A percentile compares a stretch with the other conserved stretches of the same genome.
These are phyloP conservation scores for Fraxinus floribunda DNA, from an alignment of 305 asterid genomes.

Conservation along the genomic window DNA sequence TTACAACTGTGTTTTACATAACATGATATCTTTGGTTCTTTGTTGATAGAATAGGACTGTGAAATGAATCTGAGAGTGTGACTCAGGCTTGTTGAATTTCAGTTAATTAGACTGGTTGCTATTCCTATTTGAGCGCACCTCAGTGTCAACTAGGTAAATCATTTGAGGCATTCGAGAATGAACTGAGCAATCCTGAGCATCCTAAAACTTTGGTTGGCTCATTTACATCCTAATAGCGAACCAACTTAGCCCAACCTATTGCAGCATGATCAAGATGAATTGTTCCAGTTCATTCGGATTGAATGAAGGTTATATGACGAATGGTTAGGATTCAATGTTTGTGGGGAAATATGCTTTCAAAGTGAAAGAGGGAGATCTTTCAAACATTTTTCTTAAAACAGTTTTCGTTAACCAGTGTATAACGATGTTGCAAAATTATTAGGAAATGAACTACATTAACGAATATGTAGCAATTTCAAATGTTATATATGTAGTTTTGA, in stretches of 20 bases:
- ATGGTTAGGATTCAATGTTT: background rate
- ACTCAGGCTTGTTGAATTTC: background rate
- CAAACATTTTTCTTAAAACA: background rate
- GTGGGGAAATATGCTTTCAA: background rate
- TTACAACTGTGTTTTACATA: background rate
- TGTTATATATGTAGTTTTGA: constrained; percentile 3
- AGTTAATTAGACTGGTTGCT: background rate
- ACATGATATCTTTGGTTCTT: background rate
- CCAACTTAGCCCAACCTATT: background rate
- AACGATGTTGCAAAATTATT: background rate
- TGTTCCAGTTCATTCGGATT: background rate
- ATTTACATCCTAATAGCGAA: background rate
- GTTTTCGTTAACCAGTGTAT: background rate
- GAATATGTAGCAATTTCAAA: background rate
- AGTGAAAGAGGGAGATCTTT: background rate
- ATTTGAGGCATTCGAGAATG: background rate
- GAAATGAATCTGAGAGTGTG: background rate
- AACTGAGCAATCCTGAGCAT: background rate
- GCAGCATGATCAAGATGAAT: background rate
- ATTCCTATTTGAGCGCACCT: background rate
- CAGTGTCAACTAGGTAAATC: background rate
- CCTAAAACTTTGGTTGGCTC: background rate
- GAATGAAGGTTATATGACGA: background rate
- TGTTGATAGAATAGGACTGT: background rate
- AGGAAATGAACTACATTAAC: background rate